Evolutionary conservation across 805 yeast species (phyloP), one percentile per base, ranked within the genome.

Genomic region (Lipomyces kockii): DNA sequence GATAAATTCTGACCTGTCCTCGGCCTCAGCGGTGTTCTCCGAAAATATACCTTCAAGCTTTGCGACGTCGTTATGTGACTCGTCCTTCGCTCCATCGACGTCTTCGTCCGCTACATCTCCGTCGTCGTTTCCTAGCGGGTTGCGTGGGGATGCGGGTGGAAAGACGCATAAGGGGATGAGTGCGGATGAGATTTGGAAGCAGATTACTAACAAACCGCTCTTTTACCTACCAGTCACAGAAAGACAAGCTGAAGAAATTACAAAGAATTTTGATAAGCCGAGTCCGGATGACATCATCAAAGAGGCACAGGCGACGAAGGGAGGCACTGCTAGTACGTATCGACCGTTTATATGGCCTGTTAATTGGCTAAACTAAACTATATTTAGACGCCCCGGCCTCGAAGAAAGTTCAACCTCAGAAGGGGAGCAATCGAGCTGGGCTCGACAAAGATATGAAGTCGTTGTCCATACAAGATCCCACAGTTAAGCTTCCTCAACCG

Each of bases 261-360:
- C 82, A 59, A 74, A 81, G 57, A 89, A 86, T 71, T 91, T 91
- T 72, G 76, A 78, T 12, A 81, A 83, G 69, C 92, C 92, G 17
- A 89, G 97, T 72, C 97, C 97, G 4, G 98, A 93, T 79, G 97
- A 92, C 74, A 77, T 82, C 60, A 83, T 89, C 2, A 74, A 85
- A 61, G 77, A 79, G 53, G 91, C 92, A 0, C 95, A 90, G 76
- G 46, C 61, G 22, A 67, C 66, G 22, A 67, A 65, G 58, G 67
- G 65, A n/a, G 69, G 70, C 6, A 68, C 62, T 11, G 51, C 32
- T 5, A 32, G 56, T 27, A 25, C 32, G 27, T 25, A 29, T 25
- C 12, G 34, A 12, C 46, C 17, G 20, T 12, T 27, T 25, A 27
- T 8, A 17, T 52, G 57, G 8, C 20, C 14, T 11, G 49, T n/a